Base-by-base conservation (phyloP, 768 basidiomycete genomes). In the Kwoniella botswanensis region DNA sequence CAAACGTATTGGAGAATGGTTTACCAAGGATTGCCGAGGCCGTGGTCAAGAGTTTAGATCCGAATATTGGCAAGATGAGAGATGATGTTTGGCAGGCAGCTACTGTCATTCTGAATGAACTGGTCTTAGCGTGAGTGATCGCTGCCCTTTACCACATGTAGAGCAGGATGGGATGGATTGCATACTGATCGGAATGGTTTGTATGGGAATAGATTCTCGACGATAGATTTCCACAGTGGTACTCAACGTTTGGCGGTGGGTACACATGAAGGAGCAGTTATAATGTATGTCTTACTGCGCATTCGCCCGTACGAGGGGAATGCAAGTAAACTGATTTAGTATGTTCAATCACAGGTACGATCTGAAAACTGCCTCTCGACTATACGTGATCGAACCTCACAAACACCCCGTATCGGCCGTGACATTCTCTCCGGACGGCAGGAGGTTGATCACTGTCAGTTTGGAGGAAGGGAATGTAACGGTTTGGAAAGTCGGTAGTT, bases 401-500 rank as follows among this genome's bases (percentile, higher is more conserved):
- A 90, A 89, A 80, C 90, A 90, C 77, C 86, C 87, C 1, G 88
- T 94, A 11, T 88, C 92, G 0, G 93, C 93, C 0, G 91, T 93
- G 72, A 92, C 90, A 68, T 98, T 97, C 82, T 96, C 94, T 9
- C 92, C 94, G 0, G 97, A 99, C 77, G 97, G 97, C 0, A 86
- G 94, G 21, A 87, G 97, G 21, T 86, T 98, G 18, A 90, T 96
- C 50, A 94, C 94, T 0, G 86, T 93, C 10, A 96, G 92, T 0
- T 86, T 98, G 26, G 92, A 92, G 71, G 94, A 98, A 79, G 89
- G 89, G 29, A 86, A 88, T 4, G 91, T 94, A 5, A 87, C 93
- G 13, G 93, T 96, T 15, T 99, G 97, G 97, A 98, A 98, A 79
- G 94, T 98, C 5, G 96, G 97, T 0, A 87, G 89, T 10, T 93